A percentile compares a stretch with the other conserved stretches of the same genome.
Evolutionary conservation across 495 filamentous ascomycete genomes (phyloP).

Genomic region (Geopyxis carbonaria): DNA sequence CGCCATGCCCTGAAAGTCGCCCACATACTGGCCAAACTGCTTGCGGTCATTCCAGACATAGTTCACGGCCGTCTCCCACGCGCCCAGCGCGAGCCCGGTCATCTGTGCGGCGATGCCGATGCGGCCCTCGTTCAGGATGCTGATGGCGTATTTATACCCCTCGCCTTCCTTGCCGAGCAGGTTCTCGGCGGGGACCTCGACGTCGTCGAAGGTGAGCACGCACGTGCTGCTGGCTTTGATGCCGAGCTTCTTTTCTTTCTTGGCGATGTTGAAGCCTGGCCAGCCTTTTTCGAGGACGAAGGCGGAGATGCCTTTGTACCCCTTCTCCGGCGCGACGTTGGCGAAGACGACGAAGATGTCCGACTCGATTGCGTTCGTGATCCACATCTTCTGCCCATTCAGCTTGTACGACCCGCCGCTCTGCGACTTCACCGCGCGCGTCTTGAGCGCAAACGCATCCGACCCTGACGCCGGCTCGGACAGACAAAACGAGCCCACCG

Average conservation of each 20-base stretch:
- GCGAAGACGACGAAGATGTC: conserved; percentile 96
- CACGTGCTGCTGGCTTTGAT: conserved; percentile 92
- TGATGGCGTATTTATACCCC: conserved; percentile 95
- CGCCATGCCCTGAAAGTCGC: conserved; percentile 97
- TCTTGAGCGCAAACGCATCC: conserved; percentile 89
- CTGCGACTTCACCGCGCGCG: conserved; percentile 59
- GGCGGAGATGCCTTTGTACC: conserved; percentile 90
- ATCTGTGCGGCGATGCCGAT: conserved; percentile 98
- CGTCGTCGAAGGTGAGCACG: conserved; percentile 93
- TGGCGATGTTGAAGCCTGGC: conserved; percentile 83
- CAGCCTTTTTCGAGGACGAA: conserved; percentile 86
- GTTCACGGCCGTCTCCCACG: conserved; percentile 87
- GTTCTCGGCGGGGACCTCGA: conserved; percentile 73
- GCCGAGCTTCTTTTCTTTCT: conserved; percentile 99
- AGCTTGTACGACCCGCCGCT: conserved; percentile 65
- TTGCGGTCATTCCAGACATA: conserved; percentile 95
- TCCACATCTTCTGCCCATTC: conserved; percentile 97
- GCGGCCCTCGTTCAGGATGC: conserved; percentile 87
- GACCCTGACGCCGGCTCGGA: conserved; percentile 86
- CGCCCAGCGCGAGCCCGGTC: conserved; percentile 88
- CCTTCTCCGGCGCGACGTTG: conserved; percentile 72
- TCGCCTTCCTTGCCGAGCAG: conserved; percentile 74
- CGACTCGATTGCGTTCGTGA: conserved; percentile 88
- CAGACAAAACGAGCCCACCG: conserved; percentile 89
- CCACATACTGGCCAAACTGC: conserved; percentile 86